These are phyloP conservation scores for Picea glauca DNA, from an alignment of 75 land plant species.

Conservation along the genomic window DNA sequence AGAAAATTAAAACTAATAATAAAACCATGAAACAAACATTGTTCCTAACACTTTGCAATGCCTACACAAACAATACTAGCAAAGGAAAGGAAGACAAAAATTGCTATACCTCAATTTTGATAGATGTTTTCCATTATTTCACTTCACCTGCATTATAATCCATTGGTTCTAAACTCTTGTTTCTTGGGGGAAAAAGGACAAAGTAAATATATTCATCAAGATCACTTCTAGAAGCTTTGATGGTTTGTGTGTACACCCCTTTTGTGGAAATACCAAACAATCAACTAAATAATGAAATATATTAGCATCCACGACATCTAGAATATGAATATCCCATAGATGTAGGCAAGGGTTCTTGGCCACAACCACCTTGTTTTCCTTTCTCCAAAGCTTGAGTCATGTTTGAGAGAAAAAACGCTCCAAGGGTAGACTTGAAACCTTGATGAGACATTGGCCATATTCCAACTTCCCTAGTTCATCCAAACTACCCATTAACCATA, in stretches of 20 bases:
- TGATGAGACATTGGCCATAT: slow-evolving; percentile 61
- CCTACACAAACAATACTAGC: neutral
- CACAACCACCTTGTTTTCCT: slow-evolving; percentile 42
- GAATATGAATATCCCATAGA: slow-evolving; percentile 6
- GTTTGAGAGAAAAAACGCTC: no score
- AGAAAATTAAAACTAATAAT: no score
- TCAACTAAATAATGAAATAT: slow-evolving; percentile 72
- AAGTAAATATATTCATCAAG: slow-evolving; percentile 96
- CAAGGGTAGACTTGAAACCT: no score
- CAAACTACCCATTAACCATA: no score
- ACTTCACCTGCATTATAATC: slow-evolving; percentile 46
- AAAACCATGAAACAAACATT: no score
- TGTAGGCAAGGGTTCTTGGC: slow-evolving; percentile 46
- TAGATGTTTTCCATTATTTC: slow-evolving; percentile 5
- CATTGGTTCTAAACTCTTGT: slow-evolving; percentile 70
- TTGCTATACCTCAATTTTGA: slow-evolving; percentile 31
- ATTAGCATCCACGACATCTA: slow-evolving; percentile 85
- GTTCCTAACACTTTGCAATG: neutral
- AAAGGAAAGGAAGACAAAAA: neutral
- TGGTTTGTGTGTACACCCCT: slow-evolving; percentile 76
- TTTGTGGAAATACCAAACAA: slow-evolving; percentile 86
- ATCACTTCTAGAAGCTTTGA: slow-evolving; percentile 96
- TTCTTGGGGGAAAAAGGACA: slow-evolving; percentile 66
- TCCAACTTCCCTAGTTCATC: slow-evolving; percentile 68
- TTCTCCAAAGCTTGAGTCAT: neutral